phyloP scores from a whole-genome alignment of 768 basidiomycete genomes.

The Tylopilus balloui region DNA sequence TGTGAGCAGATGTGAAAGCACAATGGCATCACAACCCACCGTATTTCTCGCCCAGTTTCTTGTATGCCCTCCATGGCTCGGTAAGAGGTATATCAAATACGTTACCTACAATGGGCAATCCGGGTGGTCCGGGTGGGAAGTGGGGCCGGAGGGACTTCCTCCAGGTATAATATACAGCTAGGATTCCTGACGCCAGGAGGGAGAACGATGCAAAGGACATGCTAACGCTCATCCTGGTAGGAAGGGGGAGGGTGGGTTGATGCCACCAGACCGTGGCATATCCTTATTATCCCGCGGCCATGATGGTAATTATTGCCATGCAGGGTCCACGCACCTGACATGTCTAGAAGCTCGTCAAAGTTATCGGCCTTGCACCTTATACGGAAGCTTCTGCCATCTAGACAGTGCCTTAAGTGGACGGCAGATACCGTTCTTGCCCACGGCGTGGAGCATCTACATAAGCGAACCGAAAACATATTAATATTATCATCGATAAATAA shows the following conservation, averaged over 20 bases:
- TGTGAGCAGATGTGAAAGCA: not conserved
- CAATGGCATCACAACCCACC: not conserved
- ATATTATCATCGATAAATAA: no score
- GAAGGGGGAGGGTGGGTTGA: not conserved
- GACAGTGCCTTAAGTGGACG: no score
- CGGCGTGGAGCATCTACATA: no score
- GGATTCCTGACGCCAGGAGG: not conserved
- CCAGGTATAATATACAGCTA: not conserved
- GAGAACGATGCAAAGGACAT: not conserved
- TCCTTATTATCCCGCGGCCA: not conserved
- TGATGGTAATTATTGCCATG: not conserved
- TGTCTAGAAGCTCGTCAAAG: no score
- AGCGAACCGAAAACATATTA: no score
- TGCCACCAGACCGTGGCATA: not conserved
- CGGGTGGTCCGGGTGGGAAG: slow-evolving; percentile 4
- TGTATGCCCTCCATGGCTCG: slow-evolving; percentile 6
- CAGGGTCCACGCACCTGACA: not conserved
- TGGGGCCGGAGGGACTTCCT: not conserved
- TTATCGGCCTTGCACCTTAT: no score
- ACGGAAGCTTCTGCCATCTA: no score
- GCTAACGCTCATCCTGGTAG: not conserved
- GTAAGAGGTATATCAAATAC: slow-evolving; percentile 4
- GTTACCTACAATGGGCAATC: slow-evolving; percentile 8
- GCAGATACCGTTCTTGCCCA: no score
- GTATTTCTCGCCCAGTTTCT: slow-evolving; percentile 6